phyloP scores from a whole-genome alignment of 2,329 filamentous ascomycete species.

The Sarocladium oryzae region DNA sequence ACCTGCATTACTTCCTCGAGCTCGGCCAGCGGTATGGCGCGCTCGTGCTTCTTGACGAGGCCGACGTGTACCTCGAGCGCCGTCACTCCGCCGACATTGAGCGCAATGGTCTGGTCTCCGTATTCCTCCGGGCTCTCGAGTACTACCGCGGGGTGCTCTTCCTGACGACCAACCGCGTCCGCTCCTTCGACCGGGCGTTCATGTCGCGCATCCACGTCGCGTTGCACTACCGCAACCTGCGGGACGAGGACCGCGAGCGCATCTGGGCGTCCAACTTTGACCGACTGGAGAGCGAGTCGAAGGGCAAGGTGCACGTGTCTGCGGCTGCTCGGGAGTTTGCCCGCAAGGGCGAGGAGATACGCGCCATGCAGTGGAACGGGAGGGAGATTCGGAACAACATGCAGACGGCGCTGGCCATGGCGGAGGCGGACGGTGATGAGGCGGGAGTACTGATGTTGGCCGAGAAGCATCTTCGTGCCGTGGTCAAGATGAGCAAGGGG shows the following conservation, averaged over 20 bases:
- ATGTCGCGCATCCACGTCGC: slow-evolving; percentile 43
- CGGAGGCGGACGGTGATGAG: slow-evolving; percentile 34
- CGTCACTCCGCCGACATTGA: slow-evolving; percentile 36
- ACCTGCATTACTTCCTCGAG: slow-evolving; percentile 40
- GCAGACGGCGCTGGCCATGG: slow-evolving; percentile 38
- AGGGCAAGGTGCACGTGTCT: slow-evolving; percentile 29
- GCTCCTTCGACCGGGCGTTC: slow-evolving; percentile 41
- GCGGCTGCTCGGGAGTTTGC: slow-evolving; percentile 33
- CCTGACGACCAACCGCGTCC: slow-evolving; percentile 44
- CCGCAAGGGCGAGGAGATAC: slow-evolving; percentile 29
- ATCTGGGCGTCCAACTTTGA: slow-evolving; percentile 42
- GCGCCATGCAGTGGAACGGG: slow-evolving; percentile 34
- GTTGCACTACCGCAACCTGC: slow-evolving; percentile 37
- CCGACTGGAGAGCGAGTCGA: slow-evolving; percentile 34
- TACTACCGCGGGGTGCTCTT: slow-evolving; percentile 45
- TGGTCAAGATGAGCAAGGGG: slow-evolving; percentile 28
- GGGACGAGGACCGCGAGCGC: slow-evolving; percentile 33
- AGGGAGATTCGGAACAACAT: slow-evolving; percentile 37
- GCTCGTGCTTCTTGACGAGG: slow-evolving; percentile 52
- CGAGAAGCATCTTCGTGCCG: slow-evolving; percentile 27
- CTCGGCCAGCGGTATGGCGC: slow-evolving; percentile 43
- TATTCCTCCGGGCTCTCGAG: slow-evolving; percentile 45
- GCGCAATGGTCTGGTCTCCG: slow-evolving; percentile 41
- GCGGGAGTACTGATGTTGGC: slow-evolving; percentile 22
- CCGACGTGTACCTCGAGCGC: slow-evolving; percentile 53